Base-by-base conservation (phyloP, 495 filamentous ascomycete species). In the Xylaria nigripes region DNA sequence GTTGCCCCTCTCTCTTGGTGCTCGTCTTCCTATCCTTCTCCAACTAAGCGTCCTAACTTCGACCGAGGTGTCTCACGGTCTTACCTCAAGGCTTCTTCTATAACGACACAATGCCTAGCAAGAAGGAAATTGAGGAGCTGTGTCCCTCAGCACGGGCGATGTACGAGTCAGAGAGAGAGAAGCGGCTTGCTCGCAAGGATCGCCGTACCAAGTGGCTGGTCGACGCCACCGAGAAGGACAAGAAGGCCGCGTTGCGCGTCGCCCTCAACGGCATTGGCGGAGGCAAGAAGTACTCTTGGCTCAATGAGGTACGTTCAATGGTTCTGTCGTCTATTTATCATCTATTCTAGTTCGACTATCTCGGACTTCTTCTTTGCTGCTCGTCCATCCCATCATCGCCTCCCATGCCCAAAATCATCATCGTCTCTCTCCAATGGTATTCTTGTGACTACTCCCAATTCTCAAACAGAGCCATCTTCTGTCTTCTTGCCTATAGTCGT, bases 231-330 rank as follows among this genome's bases (percentile, higher is more conserved):
- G 34, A 51, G 10, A 5, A 46, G 6, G n/a, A 54, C 0, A 54
- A 42, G 36, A 27, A 21, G 8, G 12, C 32, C 2, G 43, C 58
- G 0, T 16, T 63, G 22, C 42, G 47, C 18, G 2, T 38, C 18
- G 51, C 58, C n/a, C 15, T 56, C 3, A 30, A 34, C 30, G n/a
- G 12, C 3, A n/a, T 48, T 0, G 30, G 24, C 0, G 49, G 49
- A 0, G 38, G 43, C 1, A 60, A 58, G 27, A 58, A 46, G 19
- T 63, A 63, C 30, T 32, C 51, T 3, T 63, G 61, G 61, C 55
- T 61, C 44, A 32, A 41, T 2, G 36, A 54, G 61, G 57, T 60
- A 55, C 36, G 49, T 34, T 22, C n/a, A 32, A 34, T n/a, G n/a
- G n/a, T n/a, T n/a, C n/a, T n/a, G n/a, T n/a, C n/a, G n/a, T n/a